Conservation (phyloP, 352 stramenopile species). For the Albugo laibachii region DNA sequence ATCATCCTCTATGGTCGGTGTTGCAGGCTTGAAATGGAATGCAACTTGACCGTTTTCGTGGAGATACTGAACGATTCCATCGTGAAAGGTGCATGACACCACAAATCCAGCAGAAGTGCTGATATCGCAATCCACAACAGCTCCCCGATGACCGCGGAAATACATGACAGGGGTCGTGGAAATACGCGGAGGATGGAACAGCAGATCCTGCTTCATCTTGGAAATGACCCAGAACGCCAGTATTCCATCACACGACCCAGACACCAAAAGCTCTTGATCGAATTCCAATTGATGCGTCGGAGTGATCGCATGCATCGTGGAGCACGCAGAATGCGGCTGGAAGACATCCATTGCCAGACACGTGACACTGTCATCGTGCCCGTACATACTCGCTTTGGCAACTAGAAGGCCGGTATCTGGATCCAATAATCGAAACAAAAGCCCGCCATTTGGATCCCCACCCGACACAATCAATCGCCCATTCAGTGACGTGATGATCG, state of each 20-base stretch:
- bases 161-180: slow-evolving; percentile 41
- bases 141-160: slow-evolving; percentile 28
- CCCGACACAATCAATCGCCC: slow-evolving; percentile 52
- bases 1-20: not conserved
- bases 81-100: slow-evolving; percentile 27
- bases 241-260: slow-evolving; percentile 40
- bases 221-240: slow-evolving; percentile 55
- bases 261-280: slow-evolving; percentile 56
- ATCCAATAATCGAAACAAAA: slow-evolving; percentile 60
- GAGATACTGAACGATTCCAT: slow-evolving; percentile 48
- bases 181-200: slow-evolving; percentile 49
- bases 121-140: slow-evolving; percentile 37
- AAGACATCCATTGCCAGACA: slow-evolving; percentile 51
- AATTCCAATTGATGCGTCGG: slow-evolving; percentile 16
- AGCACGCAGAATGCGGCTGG: slow-evolving; percentile 13
- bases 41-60: slow-evolving; percentile 51
- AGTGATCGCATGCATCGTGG: too few relatives aligned
- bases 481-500: slow-evolving; percentile 25
- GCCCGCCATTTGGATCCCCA: slow-evolving; percentile 41
- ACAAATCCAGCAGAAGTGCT: slow-evolving; percentile 43
- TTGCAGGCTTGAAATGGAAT: slow-evolving; percentile 30
- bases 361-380: slow-evolving; percentile 43
- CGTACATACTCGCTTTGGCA: slow-evolving; percentile 61
- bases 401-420: slow-evolving; percentile 66
- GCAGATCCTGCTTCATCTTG: slow-evolving; percentile 41